Percentiles rank a stretch among this genome's conserved stretches.
phyloP scores from a whole-genome alignment of 768 basidiomycete species.

The Mycena galopus region DNA sequence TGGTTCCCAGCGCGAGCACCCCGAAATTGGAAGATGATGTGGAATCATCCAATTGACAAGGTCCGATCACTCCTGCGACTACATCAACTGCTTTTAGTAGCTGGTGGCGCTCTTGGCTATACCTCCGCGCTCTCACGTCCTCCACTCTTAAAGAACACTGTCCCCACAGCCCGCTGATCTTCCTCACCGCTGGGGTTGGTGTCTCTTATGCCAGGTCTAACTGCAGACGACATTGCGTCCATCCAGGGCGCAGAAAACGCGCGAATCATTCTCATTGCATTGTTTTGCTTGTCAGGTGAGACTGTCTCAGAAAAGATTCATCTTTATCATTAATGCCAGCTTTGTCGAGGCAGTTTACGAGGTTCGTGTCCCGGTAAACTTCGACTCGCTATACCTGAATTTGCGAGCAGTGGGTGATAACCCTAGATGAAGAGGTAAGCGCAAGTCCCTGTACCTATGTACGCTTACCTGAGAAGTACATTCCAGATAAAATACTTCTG shows the following conservation, averaged over 20 bases:
- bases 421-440: constrained; percentile 53
- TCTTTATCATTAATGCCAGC: background rate
- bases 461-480: constrained; percentile 1
- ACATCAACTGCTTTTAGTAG: constrained; percentile 16
- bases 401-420: constrained; percentile 43
- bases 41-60: constrained; percentile 22
- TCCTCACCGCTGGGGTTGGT: background rate
- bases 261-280: constrained; percentile 28
- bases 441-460: background rate
- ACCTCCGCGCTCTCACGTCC: background rate
- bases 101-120: background rate
- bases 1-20: background rate
- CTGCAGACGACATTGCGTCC: constrained; percentile 9
- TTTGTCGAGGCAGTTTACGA: constrained; percentile 28
- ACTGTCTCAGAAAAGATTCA: background rate
- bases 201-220: background rate
- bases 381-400: constrained; percentile 1
- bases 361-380: constrained; percentile 15
- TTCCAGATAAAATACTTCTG: constrained; percentile 55
- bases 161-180: background rate
- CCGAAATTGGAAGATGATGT: constrained; percentile 20
- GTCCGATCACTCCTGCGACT: constrained; percentile 28
- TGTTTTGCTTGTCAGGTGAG: constrained; percentile 32
- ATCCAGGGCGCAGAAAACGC: constrained; percentile 33
- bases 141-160: background rate